Evolutionary conservation across 805 yeast species (phyloP).

Genomic region (Barnettozyma pratensis): DNA sequence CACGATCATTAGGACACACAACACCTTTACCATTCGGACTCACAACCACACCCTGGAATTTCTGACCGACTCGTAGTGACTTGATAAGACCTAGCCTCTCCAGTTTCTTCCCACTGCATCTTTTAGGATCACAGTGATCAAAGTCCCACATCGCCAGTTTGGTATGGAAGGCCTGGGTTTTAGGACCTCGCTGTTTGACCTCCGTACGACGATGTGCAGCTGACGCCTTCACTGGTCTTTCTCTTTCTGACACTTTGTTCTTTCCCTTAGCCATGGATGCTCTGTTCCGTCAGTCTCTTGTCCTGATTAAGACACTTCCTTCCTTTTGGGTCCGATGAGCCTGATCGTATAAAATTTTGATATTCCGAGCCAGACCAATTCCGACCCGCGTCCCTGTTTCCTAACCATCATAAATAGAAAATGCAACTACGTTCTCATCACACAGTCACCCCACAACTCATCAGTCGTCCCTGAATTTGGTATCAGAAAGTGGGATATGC

Average conservation of each 20-base stretch:
- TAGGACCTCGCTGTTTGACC: conserved; percentile 23
- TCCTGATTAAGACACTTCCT: too few relatives aligned
- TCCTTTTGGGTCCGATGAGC: background rate
- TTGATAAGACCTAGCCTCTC: conserved; percentile 83
- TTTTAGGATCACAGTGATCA: conserved; percentile 96
- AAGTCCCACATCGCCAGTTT: conserved; percentile 99
- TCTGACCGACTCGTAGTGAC: conserved; percentile 83
- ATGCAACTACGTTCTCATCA: too few relatives aligned
- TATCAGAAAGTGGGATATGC: conserved; percentile 16
- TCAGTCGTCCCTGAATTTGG: background rate
- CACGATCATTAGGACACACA: conserved; percentile 83
- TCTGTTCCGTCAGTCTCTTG: background rate
- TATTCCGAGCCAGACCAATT: too few relatives aligned
- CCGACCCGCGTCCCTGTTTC: too few relatives aligned
- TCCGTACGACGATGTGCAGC: conserved; percentile 46
- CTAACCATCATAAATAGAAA: too few relatives aligned
- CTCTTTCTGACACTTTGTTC: conserved; percentile 43
- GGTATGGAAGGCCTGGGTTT: conserved; percentile 51
- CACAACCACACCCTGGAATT: conserved; percentile 84
- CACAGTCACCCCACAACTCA: background rate
- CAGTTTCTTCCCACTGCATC: conserved; percentile 93
- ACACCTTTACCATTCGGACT: conserved; percentile 82
- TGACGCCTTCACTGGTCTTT: conserved; percentile 49
- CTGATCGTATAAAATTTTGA: background rate
- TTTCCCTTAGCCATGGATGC: conserved; percentile 34